Base-by-base conservation (phyloP, 768 basidiomycete species). In the Roridomyces roridus region DNA sequence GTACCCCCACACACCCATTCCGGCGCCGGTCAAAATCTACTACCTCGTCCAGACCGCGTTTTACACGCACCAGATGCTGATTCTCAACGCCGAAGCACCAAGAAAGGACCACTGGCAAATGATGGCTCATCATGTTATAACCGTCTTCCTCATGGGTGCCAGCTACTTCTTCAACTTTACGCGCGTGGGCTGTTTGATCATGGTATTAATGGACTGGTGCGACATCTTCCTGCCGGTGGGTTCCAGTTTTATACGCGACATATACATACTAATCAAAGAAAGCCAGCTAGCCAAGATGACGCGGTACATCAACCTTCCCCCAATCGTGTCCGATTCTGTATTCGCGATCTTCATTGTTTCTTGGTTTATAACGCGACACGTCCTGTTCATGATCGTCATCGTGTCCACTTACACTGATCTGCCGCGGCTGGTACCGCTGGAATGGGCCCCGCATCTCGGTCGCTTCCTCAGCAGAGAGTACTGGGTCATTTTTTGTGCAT, bases 101-200 rank as follows among this genome's bases (percentile, higher is more conserved):
- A 81, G 97, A 53, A 94, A 93, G 70, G 97, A 99, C 72, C 94
- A 98, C 72, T 77, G 79, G 65, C 96, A 98, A 74, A 98, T 98
- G 96, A 91, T 98, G 84, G 77, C 87, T 23, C 97, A 99, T 76
- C 97, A 99, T 70, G 69, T 96, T 64, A 89, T 98, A 63, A 96
- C 95, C 12, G 82, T 95, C 57, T 68, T 80, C 45, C 84, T 99
- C 59, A 86, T 98, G 74, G 72, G 79, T 29, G 67, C 78, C 36
- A 94, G 92, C 71, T 98, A 97, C 74, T 80, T 81, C 57, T 85
- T 80, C 69, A 89, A 95, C 73, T 89, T 87, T 69, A 96, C 93
- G 9, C 89, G 95, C 41, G 83, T 96, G 40, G 97, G 97, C 15
- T 92, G 89, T 64, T 77, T 94, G 42, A 86, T 97, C 57, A 89